A percentile compares a stretch with the other conserved stretches of the same genome.
Evolutionary conservation across 768 basidiomycete species (phyloP).

Genomic region (Mycena amicta): DNA sequence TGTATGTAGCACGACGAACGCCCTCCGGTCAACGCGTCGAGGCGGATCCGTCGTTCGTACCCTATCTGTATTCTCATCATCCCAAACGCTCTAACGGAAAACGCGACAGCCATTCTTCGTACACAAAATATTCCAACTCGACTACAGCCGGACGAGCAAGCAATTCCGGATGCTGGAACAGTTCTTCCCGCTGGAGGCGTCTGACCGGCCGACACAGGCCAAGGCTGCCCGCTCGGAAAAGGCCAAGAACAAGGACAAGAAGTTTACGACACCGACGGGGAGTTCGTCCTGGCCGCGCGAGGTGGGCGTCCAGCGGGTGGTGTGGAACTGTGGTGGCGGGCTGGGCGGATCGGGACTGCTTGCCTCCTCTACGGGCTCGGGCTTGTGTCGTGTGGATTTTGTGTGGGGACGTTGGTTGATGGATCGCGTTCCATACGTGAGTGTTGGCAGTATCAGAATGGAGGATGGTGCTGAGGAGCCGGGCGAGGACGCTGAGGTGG

Average conservation of each 20-base stretch:
- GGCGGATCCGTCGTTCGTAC: constrained; percentile 70
- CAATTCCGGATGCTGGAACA: constrained; percentile 89
- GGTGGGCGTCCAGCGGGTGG: constrained; percentile 74
- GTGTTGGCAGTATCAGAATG: constrained; percentile 61
- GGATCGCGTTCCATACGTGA: constrained; percentile 66
- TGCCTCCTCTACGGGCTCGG: constrained; percentile 81
- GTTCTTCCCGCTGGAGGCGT: constrained; percentile 69
- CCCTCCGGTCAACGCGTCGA: constrained; percentile 64
- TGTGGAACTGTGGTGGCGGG: constrained; percentile 82
- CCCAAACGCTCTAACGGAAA: too few relatives aligned
- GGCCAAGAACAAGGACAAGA: constrained; percentile 35
- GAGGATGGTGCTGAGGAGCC: constrained; percentile 57
- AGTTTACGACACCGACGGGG: constrained; percentile 35
- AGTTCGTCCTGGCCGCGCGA: constrained; percentile 80
- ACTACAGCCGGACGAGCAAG: constrained; percentile 75
- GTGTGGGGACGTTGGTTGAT: constrained; percentile 75
- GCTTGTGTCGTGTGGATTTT: constrained; percentile 84
- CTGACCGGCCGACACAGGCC: constrained; percentile 43
- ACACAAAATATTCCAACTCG: constrained; percentile 83
- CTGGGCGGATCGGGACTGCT: constrained; percentile 59
- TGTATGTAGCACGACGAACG: constrained; percentile 72
- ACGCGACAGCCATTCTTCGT: constrained; percentile 80
- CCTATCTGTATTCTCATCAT: not conserved
- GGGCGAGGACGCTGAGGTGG: constrained; percentile 37
- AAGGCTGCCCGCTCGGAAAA: constrained; percentile 38